phyloP scores from a whole-genome alignment of 305 asterid species.

The Fraxinus floribunda region DNA sequence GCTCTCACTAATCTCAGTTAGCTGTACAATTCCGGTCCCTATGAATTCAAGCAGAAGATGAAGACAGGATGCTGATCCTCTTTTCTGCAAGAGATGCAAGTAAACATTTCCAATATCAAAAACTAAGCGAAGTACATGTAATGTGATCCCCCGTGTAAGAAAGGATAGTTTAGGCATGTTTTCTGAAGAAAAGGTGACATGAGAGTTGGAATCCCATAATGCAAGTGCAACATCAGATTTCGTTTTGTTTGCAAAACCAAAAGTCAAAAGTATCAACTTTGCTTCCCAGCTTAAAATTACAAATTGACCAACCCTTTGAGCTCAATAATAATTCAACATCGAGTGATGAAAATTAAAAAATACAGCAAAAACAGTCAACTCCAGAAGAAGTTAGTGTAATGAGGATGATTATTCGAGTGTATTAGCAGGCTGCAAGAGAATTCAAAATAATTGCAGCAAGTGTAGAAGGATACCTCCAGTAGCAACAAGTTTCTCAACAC shows the following conservation, averaged over 20 bases:
- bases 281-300: neutral
- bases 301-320: neutral
- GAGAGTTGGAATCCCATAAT: neutral
- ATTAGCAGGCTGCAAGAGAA: neutral
- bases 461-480: constrained; percentile 59
- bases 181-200: neutral
- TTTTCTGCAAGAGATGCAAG: constrained; percentile 49
- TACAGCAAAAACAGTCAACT: neutral
- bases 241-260: neutral
- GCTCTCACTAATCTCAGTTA: constrained; percentile 50
- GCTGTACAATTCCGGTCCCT: constrained; percentile 51
- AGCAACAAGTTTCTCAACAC: constrained; percentile 78
- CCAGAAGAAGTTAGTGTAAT: neutral
- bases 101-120: neutral
- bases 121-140: neutral
- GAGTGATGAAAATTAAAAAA: neutral
- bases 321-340: neutral
- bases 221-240: neutral
- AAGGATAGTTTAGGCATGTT: neutral
- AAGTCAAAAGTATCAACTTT: neutral
- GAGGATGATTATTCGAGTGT: neutral
- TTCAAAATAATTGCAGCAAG: neutral
- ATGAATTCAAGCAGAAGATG: constrained; percentile 31
- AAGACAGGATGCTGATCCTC: constrained; percentile 61
- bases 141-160: neutral